Evolutionary conservation across 2,329 filamentous ascomycete genomes (phyloP).

Genomic region (Pseudonectria buxi): DNA sequence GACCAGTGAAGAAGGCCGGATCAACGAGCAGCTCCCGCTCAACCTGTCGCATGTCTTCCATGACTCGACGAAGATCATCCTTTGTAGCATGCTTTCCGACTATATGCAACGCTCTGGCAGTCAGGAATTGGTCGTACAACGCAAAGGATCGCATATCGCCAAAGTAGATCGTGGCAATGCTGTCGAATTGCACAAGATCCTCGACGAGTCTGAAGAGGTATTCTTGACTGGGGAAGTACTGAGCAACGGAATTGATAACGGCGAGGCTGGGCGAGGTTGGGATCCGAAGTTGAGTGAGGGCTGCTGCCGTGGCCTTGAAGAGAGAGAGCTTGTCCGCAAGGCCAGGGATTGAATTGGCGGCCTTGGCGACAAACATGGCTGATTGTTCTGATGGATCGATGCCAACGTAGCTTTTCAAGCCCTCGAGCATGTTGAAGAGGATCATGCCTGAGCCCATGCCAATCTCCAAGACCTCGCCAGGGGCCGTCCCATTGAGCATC

Average conservation of each 20-base stretch:
- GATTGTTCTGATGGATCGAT: conserved; percentile 21
- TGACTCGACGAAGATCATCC: conserved; percentile 2
- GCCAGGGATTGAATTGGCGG: conserved; percentile 5
- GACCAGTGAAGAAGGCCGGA: conserved; percentile 18
- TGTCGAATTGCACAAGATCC: conserved; percentile 4
- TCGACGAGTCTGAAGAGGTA: conserved; percentile 15
- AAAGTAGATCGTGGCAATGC: conserved; percentile 11
- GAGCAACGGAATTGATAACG: conserved; percentile 22
- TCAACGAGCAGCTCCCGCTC: conserved; percentile 19
- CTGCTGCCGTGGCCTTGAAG: conserved; percentile 14
- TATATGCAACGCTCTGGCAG: conserved; percentile 1
- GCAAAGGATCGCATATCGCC: conserved; percentile 17
- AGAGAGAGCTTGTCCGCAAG: conserved; percentile 10
- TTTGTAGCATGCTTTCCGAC: conserved; percentile 4
- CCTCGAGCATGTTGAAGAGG: conserved; percentile 20
- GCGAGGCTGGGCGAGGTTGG: conserved; percentile 8
- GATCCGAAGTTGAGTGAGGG: conserved; percentile 4
- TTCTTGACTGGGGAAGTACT: conserved; percentile 23
- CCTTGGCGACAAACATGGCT: conserved; percentile 12
- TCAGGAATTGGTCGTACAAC: conserved; percentile 11
- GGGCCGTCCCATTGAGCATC: conserved; percentile 7
- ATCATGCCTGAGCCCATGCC: conserved; percentile 27
- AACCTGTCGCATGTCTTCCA: conserved; percentile 5
- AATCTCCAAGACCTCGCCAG: conserved; percentile 20
- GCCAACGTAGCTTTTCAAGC: conserved; percentile 20